Evolutionary conservation across 2,329 filamentous ascomycete genomes (phyloP), one percentile per base, ranked within the genome.

Genomic region (Talaromyces sp.): DNA sequence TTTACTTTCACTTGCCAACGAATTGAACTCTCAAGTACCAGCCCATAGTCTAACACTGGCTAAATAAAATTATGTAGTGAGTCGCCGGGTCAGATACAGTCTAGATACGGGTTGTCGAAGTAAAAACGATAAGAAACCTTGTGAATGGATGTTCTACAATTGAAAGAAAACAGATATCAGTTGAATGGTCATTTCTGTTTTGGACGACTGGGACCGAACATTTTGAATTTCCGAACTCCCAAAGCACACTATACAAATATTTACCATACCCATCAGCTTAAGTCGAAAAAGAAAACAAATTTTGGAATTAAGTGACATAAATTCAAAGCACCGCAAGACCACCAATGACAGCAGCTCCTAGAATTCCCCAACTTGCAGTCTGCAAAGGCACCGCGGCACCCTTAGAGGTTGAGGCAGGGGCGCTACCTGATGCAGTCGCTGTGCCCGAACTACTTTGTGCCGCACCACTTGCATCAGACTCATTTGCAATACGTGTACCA

Each of bases 401-500:
- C 25, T 66, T 72, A 42, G 70, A 72, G 33, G 71, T 65, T 55
- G 75, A 73, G 61, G 70, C 67, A n/a, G 49, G 15, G 11, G 52
- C n/a, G 30, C 51, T 60, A 15, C 51, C 36, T 3, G 58, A 66
- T 44, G 67, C 52, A 3, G 64, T 53, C 3, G 60, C n/a, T 6
- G 58, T 57, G 19, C 25, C 36, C 42, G 42, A 22, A 15, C 67
- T 68, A 30, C 67, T 64, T 58, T 76, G 74, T 0, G 73, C 64
- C 22, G 68, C 55, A 1, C 74, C 75, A 7, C 73, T 69, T 2
- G 70, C 47, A 19, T 73, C 75, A 8, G 75, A 74, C 62, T 74
- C 73, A 56, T 83, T 83, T 44, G 81, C 80, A 62, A 80, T 79
- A 36, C 72, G 71, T 49, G 66, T 52, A 4, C 72, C 74, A 36